These are phyloP conservation scores for Batrachochytrium dendrobatidis DNA, from an alignment of 371 early-diverging fungal species.

Conservation along the genomic window DNA sequence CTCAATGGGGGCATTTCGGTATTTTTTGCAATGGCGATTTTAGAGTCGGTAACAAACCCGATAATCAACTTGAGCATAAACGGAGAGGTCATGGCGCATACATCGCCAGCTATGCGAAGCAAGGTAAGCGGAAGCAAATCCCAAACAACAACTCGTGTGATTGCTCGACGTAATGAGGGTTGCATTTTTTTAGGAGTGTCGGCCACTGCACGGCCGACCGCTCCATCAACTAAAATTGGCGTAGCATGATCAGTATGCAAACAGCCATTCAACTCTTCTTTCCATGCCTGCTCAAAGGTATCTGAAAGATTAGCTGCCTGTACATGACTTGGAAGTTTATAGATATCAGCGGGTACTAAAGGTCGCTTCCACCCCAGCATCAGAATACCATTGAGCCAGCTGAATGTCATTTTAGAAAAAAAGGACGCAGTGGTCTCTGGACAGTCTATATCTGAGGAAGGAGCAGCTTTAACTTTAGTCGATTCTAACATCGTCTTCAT, in stretches of 20 bases:
- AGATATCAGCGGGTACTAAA: constrained; percentile 26
- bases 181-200: not conserved
- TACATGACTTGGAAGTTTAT: constrained; percentile 15
- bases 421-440: constrained; percentile 15
- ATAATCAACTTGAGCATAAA: constrained; percentile 16
- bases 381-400: constrained; percentile 25
- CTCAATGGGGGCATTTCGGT: constrained; percentile 2
- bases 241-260: too few species aligned
- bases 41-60: constrained; percentile 11
- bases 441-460: not conserved
- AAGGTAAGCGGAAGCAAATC: constrained; percentile 11
- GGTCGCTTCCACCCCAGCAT: constrained; percentile 31
- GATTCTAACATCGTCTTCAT: too few species aligned
- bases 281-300: constrained; percentile 7
- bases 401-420: constrained; percentile 14
- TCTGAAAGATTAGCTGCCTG: constrained; percentile 7
- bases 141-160: constrained; percentile 8
- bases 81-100: constrained; percentile 17
- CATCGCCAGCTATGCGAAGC: constrained; percentile 12
- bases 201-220: too few species aligned
- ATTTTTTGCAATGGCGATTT: not conserved
- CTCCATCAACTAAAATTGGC: too few species aligned
- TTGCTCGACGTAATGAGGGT: constrained; percentile 10
- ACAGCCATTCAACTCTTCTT: constrained; percentile 12
- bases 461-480: too few species aligned